Evolutionary conservation across 176 grass and related monocot genomes (phyloP), one percentile per base, ranked within the genome.

Genomic region (Chloris gayana): DNA sequence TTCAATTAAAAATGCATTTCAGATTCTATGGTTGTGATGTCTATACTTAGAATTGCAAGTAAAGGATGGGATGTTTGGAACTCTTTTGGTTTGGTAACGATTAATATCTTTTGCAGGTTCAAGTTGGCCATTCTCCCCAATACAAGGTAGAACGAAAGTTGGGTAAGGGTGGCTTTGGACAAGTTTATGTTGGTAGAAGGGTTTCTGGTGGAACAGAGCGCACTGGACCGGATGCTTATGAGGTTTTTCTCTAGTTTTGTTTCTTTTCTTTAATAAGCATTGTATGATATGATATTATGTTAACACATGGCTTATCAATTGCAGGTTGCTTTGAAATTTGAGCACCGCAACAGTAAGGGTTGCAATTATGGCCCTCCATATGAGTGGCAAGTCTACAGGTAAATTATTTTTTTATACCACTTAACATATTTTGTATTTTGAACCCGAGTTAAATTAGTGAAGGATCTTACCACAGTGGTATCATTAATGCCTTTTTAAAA

Each of bases 371-470:
- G 95, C 44, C 95, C 95, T 82, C 95, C 95, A 72, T 98, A 98
- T 72, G 95, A 98, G 86, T 98, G 95, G 95, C 92, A 94, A 70
- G 95, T 98, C 64, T 94, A 98, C 67, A 94, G 87, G 95, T 98
- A 98, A 67, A 33, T 33, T 37, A 34, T 27, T 51, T 11, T 66
- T 69, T 58, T 38, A 37, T 73, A 74, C 39, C 49, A 47, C 15
- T 37, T 22, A 54, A 32, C 47, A 72, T 34, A 27, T 64, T 64
- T 24, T 82, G 0, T 44, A 81, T 69, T 75, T 70, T 70, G 8
- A 62, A 22, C 38, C 53, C 19, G 64, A 80, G 12, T 57, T 34
- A 61, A 64, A 56, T 35, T 14, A 47, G 25, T 61, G 17, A 68
- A 79, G 17, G 50, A 24, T 27, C 68, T 51, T 2, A 1, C 53